A percentile compares a stretch with the other conserved stretches of the same genome.
phyloP scores from a whole-genome alignment of 768 basidiomycete species.

The Pleurotus djamor region DNA sequence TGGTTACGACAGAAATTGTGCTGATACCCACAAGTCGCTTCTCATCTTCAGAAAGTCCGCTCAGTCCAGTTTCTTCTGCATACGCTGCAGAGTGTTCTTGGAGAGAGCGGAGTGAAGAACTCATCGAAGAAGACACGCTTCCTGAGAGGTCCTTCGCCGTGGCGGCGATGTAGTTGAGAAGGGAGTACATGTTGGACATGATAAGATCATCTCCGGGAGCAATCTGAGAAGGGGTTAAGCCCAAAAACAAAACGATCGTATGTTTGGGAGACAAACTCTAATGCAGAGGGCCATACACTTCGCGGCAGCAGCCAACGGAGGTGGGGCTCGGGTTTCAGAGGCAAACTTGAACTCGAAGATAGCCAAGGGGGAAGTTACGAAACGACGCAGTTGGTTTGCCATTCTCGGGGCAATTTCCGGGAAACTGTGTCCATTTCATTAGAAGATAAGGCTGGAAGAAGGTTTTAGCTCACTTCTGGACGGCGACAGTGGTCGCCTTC shows the following conservation, averaged over 20 bases:
- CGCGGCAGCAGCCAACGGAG: constrained; percentile 81
- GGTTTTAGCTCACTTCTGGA: constrained; percentile 64
- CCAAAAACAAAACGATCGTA: too few species aligned
- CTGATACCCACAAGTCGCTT: constrained; percentile 83
- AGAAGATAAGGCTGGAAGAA: not conserved
- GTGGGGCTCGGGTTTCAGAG: constrained; percentile 69
- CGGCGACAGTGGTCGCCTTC: constrained; percentile 80
- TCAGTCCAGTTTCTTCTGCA: constrained; percentile 61
- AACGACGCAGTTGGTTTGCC: constrained; percentile 78
- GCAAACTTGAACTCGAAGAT: constrained; percentile 88
- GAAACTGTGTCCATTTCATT: constrained; percentile 49
- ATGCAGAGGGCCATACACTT: constrained; percentile 91
- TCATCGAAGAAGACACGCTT: constrained; percentile 28
- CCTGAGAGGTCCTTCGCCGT: constrained; percentile 77
- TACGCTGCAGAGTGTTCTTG: constrained; percentile 51
- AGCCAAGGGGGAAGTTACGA: constrained; percentile 83
- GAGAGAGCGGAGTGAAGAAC: constrained; percentile 37
- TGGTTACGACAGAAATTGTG: constrained; percentile 88
- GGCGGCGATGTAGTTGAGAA: constrained; percentile 88
- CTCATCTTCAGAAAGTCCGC: constrained; percentile 79
- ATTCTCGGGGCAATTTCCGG: constrained; percentile 73
- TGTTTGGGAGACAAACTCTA: constrained; percentile 53
- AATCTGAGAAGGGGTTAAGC: constrained; percentile 41
- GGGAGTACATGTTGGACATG: constrained; percentile 96
- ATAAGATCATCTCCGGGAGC: constrained; percentile 86